Evolutionary conservation across 192 early-diverging fungal species (phyloP), one percentile per base, ranked within the genome.

Genomic region (Backusella liffmaniae): DNA sequence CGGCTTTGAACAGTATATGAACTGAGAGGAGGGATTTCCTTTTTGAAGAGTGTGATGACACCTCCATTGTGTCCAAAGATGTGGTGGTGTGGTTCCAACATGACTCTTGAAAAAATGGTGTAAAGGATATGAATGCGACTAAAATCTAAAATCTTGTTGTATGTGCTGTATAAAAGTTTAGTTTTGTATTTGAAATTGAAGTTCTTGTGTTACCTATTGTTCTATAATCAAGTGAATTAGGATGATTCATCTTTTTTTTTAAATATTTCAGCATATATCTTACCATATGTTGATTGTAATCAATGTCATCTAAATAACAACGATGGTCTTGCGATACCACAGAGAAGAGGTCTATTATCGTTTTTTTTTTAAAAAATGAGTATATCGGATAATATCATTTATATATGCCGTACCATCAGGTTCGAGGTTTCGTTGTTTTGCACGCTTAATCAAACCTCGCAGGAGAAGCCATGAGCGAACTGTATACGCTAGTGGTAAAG

Each of bases 141-240:
- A 51, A 80, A 87, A 66, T 88, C 87, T 70, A 88, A 77, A 59
- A 86, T 69, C 75, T 88, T 88, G 76, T 85, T 83, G 75, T 86
- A 88, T 18, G 84, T 86, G 16, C 82, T 82, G 44, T 49, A 16
- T 16, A 32, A 32, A 32, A 3, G 32, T 32, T 32, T 32, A 32
- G 32, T 32, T 2, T 15, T 41, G 42, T 34, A 34, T 49, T 26
- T 26, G 26, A 26, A 32, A 3, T 32, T 32, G 32, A 32, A 32
- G 32, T 32, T 32, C 32, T 32, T 32, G n/a, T 51, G 29, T 72
- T 78, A 78, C 77, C 72, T 67, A 51, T 78, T 78, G 35, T 76
- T 76, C 71, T 76, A 73, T 41, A 26, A 23, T 12, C 26, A 73
- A 39, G 30, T 34, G 26, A 44, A 46, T 29, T 56, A 59, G 3